These are phyloP conservation scores for Emergomyces africanus DNA, from an alignment of 2,329 filamentous ascomycete genomes.

Conservation along the genomic window DNA sequence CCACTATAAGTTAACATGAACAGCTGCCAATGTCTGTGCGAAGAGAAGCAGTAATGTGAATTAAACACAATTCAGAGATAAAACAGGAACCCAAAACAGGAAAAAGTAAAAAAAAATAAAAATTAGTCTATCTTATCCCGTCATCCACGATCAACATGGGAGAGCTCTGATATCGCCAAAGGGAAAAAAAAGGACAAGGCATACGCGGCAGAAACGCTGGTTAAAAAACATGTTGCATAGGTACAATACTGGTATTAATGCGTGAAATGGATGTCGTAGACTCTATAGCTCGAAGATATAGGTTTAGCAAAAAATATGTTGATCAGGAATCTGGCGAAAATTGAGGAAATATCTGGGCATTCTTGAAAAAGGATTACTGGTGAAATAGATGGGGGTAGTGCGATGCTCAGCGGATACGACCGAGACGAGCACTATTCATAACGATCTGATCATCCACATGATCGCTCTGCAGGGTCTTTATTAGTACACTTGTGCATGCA, in stretches of 20 bases:
- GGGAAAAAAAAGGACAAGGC: not conserved
- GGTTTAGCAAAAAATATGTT: not conserved
- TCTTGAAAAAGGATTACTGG: not conserved
- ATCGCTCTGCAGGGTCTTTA: slow-evolving; percentile 50
- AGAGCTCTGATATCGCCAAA: not conserved
- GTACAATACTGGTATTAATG: not conserved
- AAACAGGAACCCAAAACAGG: not conserved
- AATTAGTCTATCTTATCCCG: not conserved
- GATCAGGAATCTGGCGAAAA: not conserved
- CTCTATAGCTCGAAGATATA: not conserved
- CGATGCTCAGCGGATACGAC: slow-evolving; percentile 35
- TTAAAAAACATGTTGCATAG: not conserved
- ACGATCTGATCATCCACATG: slow-evolving; percentile 68
- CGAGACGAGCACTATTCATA: slow-evolving; percentile 61
- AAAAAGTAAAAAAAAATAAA: no score
- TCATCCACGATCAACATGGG: not conserved
- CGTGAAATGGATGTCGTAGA: not conserved
- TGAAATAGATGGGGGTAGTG: not conserved
- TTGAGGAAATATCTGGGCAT: not conserved
- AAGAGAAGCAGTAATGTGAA: not conserved
- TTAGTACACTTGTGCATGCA: slow-evolving; percentile 12
- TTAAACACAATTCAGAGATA: not conserved
- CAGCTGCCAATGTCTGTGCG: not conserved
- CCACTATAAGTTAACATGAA: not conserved
- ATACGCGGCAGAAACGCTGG: not conserved